These are phyloP conservation scores for Stenogyne calaminthoides DNA, from an alignment of 305 asterid genomes.

Conservation along the genomic window DNA sequence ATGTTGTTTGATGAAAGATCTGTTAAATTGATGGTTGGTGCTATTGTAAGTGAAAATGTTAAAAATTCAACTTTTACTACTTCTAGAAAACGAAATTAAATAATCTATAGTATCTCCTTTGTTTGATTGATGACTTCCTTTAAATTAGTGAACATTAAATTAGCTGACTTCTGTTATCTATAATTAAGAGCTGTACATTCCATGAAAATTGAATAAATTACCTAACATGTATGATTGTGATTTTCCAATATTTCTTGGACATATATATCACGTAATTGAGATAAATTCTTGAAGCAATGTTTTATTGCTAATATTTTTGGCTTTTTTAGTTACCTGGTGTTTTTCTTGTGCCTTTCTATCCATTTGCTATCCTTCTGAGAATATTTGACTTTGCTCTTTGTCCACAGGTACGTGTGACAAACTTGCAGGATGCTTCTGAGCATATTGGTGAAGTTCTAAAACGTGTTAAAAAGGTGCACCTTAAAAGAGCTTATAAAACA, in stretches of 20 bases:
- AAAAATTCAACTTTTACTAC: not conserved
- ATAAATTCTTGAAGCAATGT: not conserved
- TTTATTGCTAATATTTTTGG: not conserved
- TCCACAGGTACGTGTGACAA: constrained; percentile 85
- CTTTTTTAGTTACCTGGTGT: not conserved
- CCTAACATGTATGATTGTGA: not conserved
- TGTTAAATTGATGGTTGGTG: not conserved
- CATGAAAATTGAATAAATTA: not conserved
- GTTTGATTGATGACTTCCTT: not conserved
- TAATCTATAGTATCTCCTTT: not conserved
- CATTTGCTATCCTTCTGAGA: not conserved
- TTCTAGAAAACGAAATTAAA: not conserved
- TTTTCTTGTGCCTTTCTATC: not conserved
- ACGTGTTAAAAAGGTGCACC: constrained; percentile 89
- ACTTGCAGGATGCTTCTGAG: constrained; percentile 90
- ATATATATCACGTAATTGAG: not conserved
- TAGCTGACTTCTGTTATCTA: not conserved
- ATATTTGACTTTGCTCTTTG: not conserved
- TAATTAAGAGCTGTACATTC: not conserved
- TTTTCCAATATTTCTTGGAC: not conserved
- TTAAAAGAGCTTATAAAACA: constrained; percentile 82
- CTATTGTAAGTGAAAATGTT: not conserved
- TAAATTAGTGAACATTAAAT: not conserved
- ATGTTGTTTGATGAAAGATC: not conserved
- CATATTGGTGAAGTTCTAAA: constrained; percentile 90